Evolutionary conservation across 495 filamentous ascomycete species (phyloP), one percentile per base, ranked within the genome.

Genomic region (Aspergillus sclerotioniger): DNA sequence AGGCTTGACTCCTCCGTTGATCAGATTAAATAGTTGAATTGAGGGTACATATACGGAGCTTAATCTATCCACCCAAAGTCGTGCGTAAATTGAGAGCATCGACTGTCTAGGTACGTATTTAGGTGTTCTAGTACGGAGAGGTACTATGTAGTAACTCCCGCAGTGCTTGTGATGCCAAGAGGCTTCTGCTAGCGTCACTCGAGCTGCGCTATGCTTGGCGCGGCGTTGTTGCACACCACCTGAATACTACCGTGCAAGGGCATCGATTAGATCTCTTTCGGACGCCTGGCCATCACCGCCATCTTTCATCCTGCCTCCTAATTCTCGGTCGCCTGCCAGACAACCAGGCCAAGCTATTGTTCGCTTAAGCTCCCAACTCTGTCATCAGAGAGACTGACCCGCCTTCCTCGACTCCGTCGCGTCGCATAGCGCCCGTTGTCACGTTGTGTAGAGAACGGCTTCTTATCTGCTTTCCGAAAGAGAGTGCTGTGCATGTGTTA

Each of bases 191-290:
- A 25, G 25, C 25, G 25, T 25, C 25, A 25, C 25, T 37, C 9
- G 9, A 37, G 13, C 33, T 15, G 33, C 25, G 37, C 51, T 43
- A 54, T 43, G 35, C 51, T 54, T 54, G 51, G 51, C 51, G 51
- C 37, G 20, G 17, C 46, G 25, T 45, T n/a, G 51, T 54, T 45
- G 35, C 51, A 19, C 51, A 21, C 20, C 21, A 49, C 20, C 45
- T 33, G 32, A 33, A 10, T 33, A 37, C 9, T 35, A 35, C 33
- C 33, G 33, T 35, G 9, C 33, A 49, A 6, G 4, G 3, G 8
- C 16, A 10, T 21, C 17, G 25, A n/a, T 21, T 21, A 20, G 44
- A 7, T 20, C 44, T 20, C 25, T 3, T 20, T 13, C 6, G n/a
- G 41, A n/a, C 44, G 6, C 19, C 44, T 46, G 25, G 17, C 13